Conservation (phyloP, 2,329 filamentous ascomycete genomes). For the Gaeumannomyces tritici region DNA sequence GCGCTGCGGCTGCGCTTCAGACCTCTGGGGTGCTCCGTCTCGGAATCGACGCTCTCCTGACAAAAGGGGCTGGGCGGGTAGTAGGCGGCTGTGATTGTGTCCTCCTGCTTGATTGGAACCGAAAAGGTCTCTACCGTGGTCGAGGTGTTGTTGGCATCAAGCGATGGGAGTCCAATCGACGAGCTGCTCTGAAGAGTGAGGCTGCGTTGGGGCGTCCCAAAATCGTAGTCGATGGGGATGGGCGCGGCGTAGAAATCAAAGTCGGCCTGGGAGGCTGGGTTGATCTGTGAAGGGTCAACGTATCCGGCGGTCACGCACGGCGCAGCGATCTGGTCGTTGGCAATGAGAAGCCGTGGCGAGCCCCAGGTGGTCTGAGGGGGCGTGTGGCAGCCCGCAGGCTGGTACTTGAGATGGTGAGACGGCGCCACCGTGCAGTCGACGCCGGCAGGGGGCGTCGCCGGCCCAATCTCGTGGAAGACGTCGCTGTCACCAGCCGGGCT, state of each 20-base stretch:
- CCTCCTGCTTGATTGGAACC: constrained; percentile 10
- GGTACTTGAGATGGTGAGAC: constrained; percentile 15
- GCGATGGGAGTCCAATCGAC: constrained; percentile 7
- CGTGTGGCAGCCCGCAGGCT: constrained; percentile 15
- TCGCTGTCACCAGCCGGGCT: constrained; percentile 31
- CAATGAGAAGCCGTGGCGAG: neutral
- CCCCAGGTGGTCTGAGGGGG: constrained; percentile 16
- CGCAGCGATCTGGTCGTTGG: neutral
- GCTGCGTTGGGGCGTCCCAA: constrained; percentile 14
- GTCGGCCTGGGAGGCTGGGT: constrained; percentile 17
- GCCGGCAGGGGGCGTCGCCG: constrained; percentile 26
- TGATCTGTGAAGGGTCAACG: constrained; percentile 25
- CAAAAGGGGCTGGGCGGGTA: neutral
- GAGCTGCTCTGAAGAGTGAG: constrained; percentile 22
- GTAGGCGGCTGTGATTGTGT: neutral
- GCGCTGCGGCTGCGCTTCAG: neutral
- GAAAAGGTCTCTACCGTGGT: constrained; percentile 17
- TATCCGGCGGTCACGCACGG: constrained; percentile 11
- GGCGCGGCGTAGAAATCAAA: constrained; percentile 18
- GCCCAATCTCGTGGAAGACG: constrained; percentile 22
- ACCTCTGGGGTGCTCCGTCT: too few species aligned
- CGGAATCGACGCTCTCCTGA: too few species aligned
- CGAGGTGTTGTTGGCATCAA: constrained; percentile 10
- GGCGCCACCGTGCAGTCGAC: constrained; percentile 4
- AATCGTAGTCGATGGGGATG: constrained; percentile 8